phyloP scores from a whole-genome alignment of 1,139 yeast genomes.

The Pichia sp. region DNA sequence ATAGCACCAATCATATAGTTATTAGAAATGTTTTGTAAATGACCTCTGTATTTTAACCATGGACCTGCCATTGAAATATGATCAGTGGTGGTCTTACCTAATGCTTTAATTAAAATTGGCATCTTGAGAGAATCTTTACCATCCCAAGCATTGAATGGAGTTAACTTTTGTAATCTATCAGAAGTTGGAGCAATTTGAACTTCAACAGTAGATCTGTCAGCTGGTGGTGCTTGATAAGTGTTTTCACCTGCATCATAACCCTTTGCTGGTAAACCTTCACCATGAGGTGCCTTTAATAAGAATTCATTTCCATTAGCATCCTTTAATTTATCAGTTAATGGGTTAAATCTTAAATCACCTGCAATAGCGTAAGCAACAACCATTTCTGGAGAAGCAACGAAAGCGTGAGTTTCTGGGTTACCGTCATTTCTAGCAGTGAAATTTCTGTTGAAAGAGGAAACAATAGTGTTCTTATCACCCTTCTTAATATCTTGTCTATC shows the following conservation, averaged over 20 bases:
- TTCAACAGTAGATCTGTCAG: slow-evolving; percentile 66
- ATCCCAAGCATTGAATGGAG: slow-evolving; percentile 92
- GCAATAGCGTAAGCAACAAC: slow-evolving; percentile 94
- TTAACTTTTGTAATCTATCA: slow-evolving; percentile 81
- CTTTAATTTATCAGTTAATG: slow-evolving; percentile 89
- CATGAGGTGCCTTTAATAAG: slow-evolving; percentile 82
- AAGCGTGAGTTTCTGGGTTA: slow-evolving; percentile 97
- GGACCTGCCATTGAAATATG: slow-evolving; percentile 99
- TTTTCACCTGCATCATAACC: slow-evolving; percentile 95
- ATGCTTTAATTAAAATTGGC: slow-evolving; percentile 94
- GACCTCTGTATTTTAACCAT: slow-evolving; percentile 99
- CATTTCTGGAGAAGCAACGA: slow-evolving; percentile 97
- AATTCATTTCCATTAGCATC: slow-evolving; percentile 95
- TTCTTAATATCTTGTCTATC: slow-evolving; percentile 95
- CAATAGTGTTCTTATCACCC: slow-evolving; percentile 98
- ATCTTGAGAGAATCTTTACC: slow-evolving; percentile 86
- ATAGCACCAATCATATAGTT: slow-evolving; percentile 99
- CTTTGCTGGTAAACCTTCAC: slow-evolving; percentile 86
- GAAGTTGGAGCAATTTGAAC: slow-evolving; percentile 84
- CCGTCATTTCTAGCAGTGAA: slow-evolving; percentile 98
- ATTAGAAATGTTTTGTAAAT: slow-evolving; percentile 96
- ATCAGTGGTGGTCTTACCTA: slow-evolving; percentile 98
- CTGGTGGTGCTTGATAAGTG: slow-evolving; percentile 98
- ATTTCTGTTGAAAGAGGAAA: slow-evolving; percentile 98
- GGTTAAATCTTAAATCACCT: slow-evolving; percentile 98